phyloP scores from a whole-genome alignment of 2,329 filamentous ascomycete species.

The Microcyclosporella mali region DNA sequence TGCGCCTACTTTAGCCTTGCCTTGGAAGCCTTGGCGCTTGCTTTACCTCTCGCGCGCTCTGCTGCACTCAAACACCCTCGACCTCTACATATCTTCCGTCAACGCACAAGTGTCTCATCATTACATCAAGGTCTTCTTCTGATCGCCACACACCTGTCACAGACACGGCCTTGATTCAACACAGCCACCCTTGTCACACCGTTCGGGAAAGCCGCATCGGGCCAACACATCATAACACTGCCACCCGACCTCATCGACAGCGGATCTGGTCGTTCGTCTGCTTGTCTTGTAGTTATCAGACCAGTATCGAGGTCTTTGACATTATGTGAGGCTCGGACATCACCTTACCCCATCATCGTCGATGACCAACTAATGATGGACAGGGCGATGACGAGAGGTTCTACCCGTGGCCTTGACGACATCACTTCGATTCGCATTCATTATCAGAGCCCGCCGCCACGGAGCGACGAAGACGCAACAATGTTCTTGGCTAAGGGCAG shows the following conservation, averaged over 20 bases:
- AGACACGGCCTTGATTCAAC: conserved; percentile 6
- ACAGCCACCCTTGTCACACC: conserved; percentile 12
- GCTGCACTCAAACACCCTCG: too few relatives aligned
- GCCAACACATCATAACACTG: conserved; percentile 3
- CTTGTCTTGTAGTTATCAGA: neutral
- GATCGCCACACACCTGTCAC: conserved; percentile 1
- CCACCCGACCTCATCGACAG: conserved; percentile 2
- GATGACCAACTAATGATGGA: neutral
- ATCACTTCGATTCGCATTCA: conserved; percentile 15
- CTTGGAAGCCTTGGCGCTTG: too few relatives aligned
- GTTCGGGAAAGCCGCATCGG: conserved; percentile 10
- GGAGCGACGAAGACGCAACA: conserved; percentile 7
- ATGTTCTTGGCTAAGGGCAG: conserved; percentile 8
- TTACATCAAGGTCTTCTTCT: neutral
- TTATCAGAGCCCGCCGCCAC: conserved; percentile 15
- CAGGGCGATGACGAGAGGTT: neutral
- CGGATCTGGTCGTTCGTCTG: neutral
- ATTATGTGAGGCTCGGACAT: neutral
- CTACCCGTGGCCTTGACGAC: conserved; percentile 10
- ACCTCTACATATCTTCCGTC: too few relatives aligned
- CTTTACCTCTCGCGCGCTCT: too few relatives aligned
- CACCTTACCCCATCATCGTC: neutral
- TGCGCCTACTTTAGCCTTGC: conserved; percentile 1
- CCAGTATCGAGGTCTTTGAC: neutral
- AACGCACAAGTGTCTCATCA: neutral